Percentiles rank a stretch among this genome's conserved stretches.
These are phyloP conservation scores for Abelmoschus esculentus DNA, from an alignment of 345 rosid genomes.

Conservation along the genomic window DNA sequence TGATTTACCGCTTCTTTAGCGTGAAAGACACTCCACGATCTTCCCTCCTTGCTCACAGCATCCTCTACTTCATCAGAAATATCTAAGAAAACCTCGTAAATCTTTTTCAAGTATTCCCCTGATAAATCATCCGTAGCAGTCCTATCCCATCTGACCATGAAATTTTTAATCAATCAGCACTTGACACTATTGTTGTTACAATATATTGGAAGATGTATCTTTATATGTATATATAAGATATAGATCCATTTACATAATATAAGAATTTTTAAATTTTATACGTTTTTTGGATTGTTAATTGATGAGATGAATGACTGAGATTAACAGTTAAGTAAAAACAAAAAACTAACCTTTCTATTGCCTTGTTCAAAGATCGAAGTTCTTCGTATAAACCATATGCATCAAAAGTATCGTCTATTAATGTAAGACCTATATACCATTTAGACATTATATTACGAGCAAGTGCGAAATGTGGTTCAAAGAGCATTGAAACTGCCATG, in stretches of 20 bases:
- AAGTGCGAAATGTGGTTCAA: conserved; percentile 10
- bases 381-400: conserved; percentile 3
- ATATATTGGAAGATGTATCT: too few relatives aligned
- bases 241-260: too few relatives aligned
- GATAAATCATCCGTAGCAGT: background rate
- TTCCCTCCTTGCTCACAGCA: background rate
- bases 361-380: background rate
- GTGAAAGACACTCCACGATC: too few relatives aligned
- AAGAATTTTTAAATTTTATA: too few relatives aligned
- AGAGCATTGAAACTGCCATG: background rate
- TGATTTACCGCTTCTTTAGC: background rate
- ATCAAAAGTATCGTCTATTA: background rate
- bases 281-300: too few relatives aligned
- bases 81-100: background rate
- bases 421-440: background rate
- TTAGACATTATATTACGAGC: background rate
- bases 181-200: too few relatives aligned
- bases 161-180: too few relatives aligned
- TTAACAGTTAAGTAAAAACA: too few relatives aligned
- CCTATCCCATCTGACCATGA: background rate
- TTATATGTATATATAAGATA: too few relatives aligned
- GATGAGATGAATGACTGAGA: too few relatives aligned
- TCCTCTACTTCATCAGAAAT: background rate
- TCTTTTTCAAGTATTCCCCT: background rate
- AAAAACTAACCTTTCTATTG: background rate